These are phyloP conservation scores for Letharia columbiana DNA, from an alignment of 495 filamentous ascomycete species.

Conservation along the genomic window DNA sequence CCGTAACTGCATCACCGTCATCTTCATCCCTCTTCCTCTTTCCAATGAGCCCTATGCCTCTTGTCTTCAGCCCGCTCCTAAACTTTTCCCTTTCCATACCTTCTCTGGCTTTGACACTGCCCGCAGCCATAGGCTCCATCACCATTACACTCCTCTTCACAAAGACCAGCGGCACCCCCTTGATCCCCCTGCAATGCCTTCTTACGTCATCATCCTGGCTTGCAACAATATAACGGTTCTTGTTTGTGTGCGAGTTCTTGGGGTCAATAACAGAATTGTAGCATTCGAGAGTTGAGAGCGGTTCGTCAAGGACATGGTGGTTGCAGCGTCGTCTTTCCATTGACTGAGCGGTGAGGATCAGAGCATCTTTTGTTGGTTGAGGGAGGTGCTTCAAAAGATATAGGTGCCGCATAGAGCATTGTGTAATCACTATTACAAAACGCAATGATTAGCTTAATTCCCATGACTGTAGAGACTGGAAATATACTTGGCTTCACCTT, in stretches of 20 bases:
- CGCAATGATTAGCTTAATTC: background rate
- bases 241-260: constrained; percentile 62
- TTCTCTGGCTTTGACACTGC: constrained; percentile 52
- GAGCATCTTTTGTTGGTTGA: constrained; percentile 46
- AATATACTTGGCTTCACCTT: constrained; percentile 67
- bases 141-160: constrained; percentile 83
- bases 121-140: constrained; percentile 73
- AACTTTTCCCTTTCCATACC: constrained; percentile 69
- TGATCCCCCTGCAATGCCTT: constrained; percentile 46
- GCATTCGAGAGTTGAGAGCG: constrained; percentile 70
- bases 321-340: constrained; percentile 83
- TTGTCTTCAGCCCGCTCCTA: constrained; percentile 54
- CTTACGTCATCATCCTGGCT: constrained; percentile 57
- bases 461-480: constrained; percentile 3
- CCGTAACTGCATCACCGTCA: constrained; percentile 13
- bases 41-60: constrained; percentile 25
- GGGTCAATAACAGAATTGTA: constrained; percentile 70
- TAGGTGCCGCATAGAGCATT: constrained; percentile 60
- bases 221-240: constrained; percentile 83
- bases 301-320: constrained; percentile 72
- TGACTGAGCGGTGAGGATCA: constrained; percentile 60
- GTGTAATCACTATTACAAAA: constrained; percentile 46
- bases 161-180: constrained; percentile 74
- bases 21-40: constrained; percentile 39
- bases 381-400: constrained; percentile 44